These are phyloP conservation scores for Emmonsia crescens DNA, from an alignment of 2,329 filamentous ascomycete species.

Conservation along the genomic window DNA sequence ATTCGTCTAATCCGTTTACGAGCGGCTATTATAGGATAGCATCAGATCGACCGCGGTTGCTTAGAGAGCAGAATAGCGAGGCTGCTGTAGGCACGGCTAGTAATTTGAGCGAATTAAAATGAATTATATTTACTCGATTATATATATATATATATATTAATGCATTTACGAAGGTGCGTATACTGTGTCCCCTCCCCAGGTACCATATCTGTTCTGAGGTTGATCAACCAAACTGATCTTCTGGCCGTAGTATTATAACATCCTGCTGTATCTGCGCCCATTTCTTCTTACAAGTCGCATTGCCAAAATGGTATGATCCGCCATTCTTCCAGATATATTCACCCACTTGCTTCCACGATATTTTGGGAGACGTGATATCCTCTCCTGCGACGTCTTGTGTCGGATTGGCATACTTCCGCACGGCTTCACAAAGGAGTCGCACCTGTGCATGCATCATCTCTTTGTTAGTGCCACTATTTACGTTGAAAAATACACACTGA, in stretches of 20 bases:
- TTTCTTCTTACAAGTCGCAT: conserved; percentile 53
- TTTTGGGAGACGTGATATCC: conserved; percentile 27
- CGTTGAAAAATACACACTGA: neutral
- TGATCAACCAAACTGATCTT: conserved; percentile 2
- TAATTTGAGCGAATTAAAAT: neutral
- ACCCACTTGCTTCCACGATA: conserved; percentile 50
- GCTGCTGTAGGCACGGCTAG: neutral
- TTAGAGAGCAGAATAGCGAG: neutral
- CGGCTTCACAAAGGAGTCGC: conserved; percentile 31
- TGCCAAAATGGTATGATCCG: conserved; percentile 49
- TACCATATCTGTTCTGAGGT: neutral
- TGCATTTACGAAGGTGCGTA: neutral
- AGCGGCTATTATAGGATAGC: neutral
- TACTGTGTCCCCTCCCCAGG: neutral
- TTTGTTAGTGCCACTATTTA: neutral
- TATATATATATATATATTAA: neutral
- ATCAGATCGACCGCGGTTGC: neutral
- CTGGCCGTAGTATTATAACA: conserved; percentile 7
- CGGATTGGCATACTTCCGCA: conserved; percentile 19
- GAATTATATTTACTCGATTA: neutral
- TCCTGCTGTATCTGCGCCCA: conserved; percentile 39
- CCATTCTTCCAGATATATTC: conserved; percentile 43
- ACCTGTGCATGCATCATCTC: conserved; percentile 21
- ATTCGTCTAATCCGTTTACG: neutral
- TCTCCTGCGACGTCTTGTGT: conserved; percentile 3